Conservation (phyloP, 345 rosid species). For the Populus euphratica region DNA sequence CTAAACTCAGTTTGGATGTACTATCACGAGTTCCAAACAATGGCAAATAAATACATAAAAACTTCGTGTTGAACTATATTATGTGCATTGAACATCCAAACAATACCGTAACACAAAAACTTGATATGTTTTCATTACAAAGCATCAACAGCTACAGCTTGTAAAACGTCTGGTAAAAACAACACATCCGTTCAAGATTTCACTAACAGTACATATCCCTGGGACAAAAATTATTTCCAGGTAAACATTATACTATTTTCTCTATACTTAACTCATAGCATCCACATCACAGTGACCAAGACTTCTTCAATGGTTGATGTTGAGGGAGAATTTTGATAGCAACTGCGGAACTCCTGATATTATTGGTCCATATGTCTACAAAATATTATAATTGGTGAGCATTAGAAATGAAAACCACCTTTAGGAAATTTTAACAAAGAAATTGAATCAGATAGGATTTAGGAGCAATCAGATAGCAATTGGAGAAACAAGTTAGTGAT, state of each 20-base stretch:
- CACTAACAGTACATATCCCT: neutral
- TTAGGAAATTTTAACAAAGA: neutral
- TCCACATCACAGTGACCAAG: neutral
- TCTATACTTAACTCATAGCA: neutral
- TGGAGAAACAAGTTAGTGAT: neutral
- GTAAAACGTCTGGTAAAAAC: conserved; percentile 10
- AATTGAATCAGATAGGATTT: neutral
- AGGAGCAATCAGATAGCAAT: neutral
- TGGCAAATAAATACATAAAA: neutral
- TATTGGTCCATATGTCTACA: conserved; percentile 72
- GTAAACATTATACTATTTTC: neutral
- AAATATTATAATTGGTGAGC: neutral
- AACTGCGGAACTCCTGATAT: conserved; percentile 74
- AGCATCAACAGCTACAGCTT: neutral
- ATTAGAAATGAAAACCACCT: conserved; percentile 4
- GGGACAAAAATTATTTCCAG: neutral
- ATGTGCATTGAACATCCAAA: neutral
- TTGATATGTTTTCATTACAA: conserved; percentile 4
- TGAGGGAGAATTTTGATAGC: conserved; percentile 74
- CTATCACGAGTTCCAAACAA: neutral
- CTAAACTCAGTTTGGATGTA: neutral
- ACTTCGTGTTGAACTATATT: neutral
- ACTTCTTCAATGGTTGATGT: conserved; percentile 39
- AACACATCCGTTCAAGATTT: conserved; percentile 3
- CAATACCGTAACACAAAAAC: neutral